phyloP scores from a whole-genome alignment of 163 green algal species.

The Volvox carteri region DNA sequence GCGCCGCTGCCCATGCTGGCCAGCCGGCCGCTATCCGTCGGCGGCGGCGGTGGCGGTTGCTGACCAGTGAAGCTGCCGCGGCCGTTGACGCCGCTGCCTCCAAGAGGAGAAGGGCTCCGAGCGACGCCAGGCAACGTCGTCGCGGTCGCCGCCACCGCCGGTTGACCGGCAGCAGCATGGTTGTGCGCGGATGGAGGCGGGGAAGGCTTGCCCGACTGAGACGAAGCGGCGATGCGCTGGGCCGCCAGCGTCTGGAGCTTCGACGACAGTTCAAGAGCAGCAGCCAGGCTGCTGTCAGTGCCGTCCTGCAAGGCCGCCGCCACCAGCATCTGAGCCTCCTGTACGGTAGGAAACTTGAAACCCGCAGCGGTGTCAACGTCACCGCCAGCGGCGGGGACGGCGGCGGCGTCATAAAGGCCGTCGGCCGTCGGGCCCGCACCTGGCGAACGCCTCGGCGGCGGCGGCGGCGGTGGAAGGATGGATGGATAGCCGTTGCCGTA shows the following conservation, averaged over 20 bases:
- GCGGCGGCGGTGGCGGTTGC: not conserved
- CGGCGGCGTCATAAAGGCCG: not conserved
- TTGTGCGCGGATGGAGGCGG: no score
- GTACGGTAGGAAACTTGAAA: not conserved
- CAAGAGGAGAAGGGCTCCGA: not conserved
- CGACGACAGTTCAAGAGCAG: constrained; percentile 43
- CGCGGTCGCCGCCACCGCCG: not conserved
- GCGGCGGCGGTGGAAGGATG: constrained; percentile 22
- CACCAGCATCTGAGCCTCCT: constrained; percentile 33
- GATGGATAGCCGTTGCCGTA: not conserved
- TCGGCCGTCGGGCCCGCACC: not conserved
- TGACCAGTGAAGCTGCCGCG: constrained; percentile 12
- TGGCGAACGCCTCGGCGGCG: constrained; percentile 1
- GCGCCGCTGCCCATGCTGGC: constrained; percentile 39
- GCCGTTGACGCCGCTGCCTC: not conserved
- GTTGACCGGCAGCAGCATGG: not conserved
- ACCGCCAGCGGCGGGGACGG: not conserved
- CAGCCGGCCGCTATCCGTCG: not conserved
- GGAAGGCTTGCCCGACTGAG: no score
- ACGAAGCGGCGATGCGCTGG: constrained; percentile 5
- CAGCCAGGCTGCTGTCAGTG: constrained; percentile 26
- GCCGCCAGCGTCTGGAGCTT: constrained; percentile 46
- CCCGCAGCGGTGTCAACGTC: not conserved
- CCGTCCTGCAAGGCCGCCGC: constrained; percentile 35
- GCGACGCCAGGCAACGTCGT: not conserved